Percentiles rank a stretch among this genome's conserved stretches.
phyloP scores from a whole-genome alignment of 257 asterid species.

The Datura wrightii region DNA sequence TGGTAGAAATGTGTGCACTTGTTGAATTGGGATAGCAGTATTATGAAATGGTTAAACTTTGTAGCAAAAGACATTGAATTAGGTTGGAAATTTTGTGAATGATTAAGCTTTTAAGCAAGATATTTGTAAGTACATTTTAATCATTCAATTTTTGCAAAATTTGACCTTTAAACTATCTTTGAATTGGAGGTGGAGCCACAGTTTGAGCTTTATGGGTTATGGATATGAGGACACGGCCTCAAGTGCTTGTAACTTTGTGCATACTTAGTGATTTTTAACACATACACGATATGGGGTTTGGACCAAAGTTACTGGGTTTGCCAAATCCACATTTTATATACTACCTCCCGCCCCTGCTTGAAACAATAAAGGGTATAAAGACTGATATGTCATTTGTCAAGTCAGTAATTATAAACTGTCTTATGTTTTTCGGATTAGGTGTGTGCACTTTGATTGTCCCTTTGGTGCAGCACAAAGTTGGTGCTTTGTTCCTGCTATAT shows the following conservation, averaged over 20 bases:
- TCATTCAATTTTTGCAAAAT: neutral
- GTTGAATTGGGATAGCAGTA: neutral
- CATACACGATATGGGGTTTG: neutral
- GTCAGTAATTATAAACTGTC: neutral
- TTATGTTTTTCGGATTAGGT: neutral
- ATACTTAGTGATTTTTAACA: neutral
- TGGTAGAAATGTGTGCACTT: neutral
- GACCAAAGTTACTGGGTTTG: neutral
- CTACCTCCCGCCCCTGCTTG: neutral
- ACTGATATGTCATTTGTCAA: neutral
- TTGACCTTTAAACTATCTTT: neutral
- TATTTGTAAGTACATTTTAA: neutral
- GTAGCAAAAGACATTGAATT: constrained; percentile 26
- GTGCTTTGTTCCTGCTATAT: neutral
- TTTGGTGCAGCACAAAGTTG: neutral
- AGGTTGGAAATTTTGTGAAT: neutral
- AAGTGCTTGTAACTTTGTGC: neutral
- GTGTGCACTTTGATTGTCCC: neutral
- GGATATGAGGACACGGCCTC: neutral
- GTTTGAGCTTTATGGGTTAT: neutral
- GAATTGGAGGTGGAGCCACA: neutral
- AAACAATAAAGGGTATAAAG: neutral
- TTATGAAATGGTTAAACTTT: neutral
- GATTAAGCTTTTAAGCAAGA: neutral
- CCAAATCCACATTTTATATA: neutral